phyloP scores from a whole-genome alignment of 73 alveolate genomes.

The Blepharisma japonicum region DNA sequence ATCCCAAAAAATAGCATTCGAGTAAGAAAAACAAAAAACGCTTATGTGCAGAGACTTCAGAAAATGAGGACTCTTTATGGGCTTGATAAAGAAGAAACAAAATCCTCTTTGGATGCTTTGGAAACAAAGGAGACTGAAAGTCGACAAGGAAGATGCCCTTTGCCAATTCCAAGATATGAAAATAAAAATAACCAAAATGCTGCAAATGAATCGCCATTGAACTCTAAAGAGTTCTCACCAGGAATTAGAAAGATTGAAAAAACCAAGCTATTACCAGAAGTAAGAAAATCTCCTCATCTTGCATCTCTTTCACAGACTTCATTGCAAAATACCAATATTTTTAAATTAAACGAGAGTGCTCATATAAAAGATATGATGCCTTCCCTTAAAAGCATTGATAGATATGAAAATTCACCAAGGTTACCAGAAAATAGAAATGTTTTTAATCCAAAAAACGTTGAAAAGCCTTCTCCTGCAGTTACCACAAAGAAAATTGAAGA shows the following conservation, averaged over 20 bases:
- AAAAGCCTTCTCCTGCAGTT: too few relatives aligned
- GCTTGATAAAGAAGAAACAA: neutral
- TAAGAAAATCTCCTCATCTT: neutral
- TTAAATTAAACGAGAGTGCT: too few relatives aligned
- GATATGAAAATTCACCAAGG: too few relatives aligned
- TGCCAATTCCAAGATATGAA: neutral
- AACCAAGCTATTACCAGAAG: neutral
- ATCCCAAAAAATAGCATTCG: neutral
- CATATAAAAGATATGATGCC: too few relatives aligned
- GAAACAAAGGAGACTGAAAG: neutral
- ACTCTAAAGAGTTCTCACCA: neutral
- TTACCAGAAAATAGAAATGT: too few relatives aligned
- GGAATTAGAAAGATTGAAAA: neutral
- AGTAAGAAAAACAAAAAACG: neutral
- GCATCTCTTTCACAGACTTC: too few relatives aligned
- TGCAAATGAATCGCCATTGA: neutral
- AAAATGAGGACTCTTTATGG: constrained; percentile 24
- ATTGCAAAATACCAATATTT: too few relatives aligned
- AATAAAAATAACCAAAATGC: neutral
- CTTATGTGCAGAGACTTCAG: neutral
- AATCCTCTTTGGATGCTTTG: neutral
- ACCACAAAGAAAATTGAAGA: too few relatives aligned
- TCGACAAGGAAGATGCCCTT: neutral
- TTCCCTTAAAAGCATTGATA: too few relatives aligned
- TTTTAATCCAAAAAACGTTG: too few relatives aligned